Percentiles rank a stretch among this genome's conserved stretches.
These are phyloP conservation scores for Aspergillus pseudonomiae DNA, from an alignment of 2,329 filamentous ascomycete genomes.

Conservation along the genomic window DNA sequence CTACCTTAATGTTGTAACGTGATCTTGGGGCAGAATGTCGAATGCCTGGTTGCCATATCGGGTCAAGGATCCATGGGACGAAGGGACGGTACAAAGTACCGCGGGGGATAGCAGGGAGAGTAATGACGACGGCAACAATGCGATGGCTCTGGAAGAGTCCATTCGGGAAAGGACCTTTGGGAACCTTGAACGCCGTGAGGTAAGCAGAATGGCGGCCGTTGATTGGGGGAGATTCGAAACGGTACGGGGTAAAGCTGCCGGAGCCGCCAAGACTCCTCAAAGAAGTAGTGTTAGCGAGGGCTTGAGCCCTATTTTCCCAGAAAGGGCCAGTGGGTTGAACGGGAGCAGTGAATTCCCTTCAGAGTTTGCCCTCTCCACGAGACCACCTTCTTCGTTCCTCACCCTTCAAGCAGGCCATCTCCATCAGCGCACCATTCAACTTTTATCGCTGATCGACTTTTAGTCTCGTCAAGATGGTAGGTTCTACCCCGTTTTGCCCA, in stretches of 20 bases:
- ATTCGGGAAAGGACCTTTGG: not conserved
- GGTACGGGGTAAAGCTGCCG: conserved; percentile 2
- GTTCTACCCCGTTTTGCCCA: conserved; percentile 24
- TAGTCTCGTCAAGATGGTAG: conserved; percentile 49
- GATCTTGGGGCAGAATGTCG: not conserved
- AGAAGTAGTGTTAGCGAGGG: conserved; percentile 42
- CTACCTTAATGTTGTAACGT: not conserved
- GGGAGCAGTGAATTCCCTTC: conserved; percentile 37
- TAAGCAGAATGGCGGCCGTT: not conserved
- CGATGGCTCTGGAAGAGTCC: conserved; percentile 10
- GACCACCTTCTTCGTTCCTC: conserved; percentile 37
- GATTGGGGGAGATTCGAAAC: conserved; percentile 4
- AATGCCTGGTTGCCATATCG: not conserved
- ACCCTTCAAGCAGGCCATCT: conserved; percentile 43
- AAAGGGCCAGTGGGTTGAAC: conserved; percentile 30
- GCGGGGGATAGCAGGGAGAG: not conserved
- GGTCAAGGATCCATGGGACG: not conserved
- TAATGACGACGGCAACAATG: not conserved
- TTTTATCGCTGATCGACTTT: conserved; percentile 45
- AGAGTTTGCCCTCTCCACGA: conserved; percentile 38
- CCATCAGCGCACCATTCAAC: conserved; percentile 44
- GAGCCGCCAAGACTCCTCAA: conserved; percentile 17
- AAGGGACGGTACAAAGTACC: not conserved
- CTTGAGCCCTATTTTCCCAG: conserved; percentile 39
- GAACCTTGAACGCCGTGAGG: not conserved